Conservation (phyloP, 805 yeast genomes). For the Danielia reshetovae region DNA sequence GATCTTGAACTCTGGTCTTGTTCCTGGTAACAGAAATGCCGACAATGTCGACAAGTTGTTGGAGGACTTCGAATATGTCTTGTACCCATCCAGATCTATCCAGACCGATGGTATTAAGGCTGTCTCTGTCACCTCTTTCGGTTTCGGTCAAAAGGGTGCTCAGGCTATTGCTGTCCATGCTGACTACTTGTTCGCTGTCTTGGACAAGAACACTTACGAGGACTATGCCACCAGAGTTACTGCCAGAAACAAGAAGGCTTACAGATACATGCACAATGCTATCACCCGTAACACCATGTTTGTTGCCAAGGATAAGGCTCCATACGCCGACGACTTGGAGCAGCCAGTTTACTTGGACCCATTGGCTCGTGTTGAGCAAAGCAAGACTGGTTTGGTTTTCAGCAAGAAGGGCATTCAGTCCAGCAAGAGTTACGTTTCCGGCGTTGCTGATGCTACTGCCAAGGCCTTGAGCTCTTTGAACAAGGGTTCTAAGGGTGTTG, state of each 20-base stretch:
- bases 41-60: slow-evolving; percentile 86
- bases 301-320: slow-evolving; percentile 89
- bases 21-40: slow-evolving; percentile 98
- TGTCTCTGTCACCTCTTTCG: slow-evolving; percentile 93
- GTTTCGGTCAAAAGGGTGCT: slow-evolving; percentile 99
- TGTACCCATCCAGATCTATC: slow-evolving; percentile 90
- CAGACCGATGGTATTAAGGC: slow-evolving; percentile 98
- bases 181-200: slow-evolving; percentile 84
- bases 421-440: slow-evolving; percentile 38
- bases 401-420: slow-evolving; percentile 50
- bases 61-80: slow-evolving; percentile 80
- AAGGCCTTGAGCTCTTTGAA: slow-evolving; percentile 56
- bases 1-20: slow-evolving; percentile 85
- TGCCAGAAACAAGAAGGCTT: slow-evolving; percentile 82
- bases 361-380: slow-evolving; percentile 66
- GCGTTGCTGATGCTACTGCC: slow-evolving; percentile 56
- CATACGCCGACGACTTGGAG: slow-evolving; percentile 86
- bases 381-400: slow-evolving; percentile 43
- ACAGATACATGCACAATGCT: slow-evolving; percentile 94
- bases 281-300: slow-evolving; percentile 87
- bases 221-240: slow-evolving; percentile 67
- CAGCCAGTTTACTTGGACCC: slow-evolving; percentile 93
- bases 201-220: slow-evolving; percentile 68
- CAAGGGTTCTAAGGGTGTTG: slow-evolving; percentile 67
- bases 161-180: slow-evolving; percentile 90